Evolutionary conservation across 768 basidiomycete genomes (phyloP), one percentile per base, ranked within the genome.

Genomic region (Podaxis mareebaensis): DNA sequence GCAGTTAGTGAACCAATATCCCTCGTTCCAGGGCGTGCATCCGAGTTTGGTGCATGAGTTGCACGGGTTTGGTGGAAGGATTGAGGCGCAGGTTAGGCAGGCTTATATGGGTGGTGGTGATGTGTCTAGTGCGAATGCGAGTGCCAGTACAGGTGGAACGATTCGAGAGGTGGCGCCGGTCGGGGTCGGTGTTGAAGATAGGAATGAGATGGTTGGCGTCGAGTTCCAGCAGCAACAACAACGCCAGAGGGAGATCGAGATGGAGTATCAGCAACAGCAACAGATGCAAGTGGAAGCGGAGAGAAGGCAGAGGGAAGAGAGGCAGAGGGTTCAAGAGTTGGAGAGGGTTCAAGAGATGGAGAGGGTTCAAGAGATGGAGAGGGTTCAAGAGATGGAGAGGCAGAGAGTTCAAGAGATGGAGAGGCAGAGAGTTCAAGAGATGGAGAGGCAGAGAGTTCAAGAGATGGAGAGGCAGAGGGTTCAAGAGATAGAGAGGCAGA

Each of bases 41-140:
- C 85, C 85, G 3, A 83, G 77, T 55, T 72, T 89, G 58, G 80
- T 85, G 11, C 77, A 80, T 57, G 85, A 88, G 54, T 76, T 86
- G 65, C 76, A 79, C 60, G 75, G 72, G n/a, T 88, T 88, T 66
- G 84, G 86, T 10, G 85, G 81, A 0, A 78, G 80, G 30, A 80
- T 88, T 65, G 75, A 77, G 28, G 73, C 77, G 12, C 85, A 85
- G 69, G 79, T 87, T 15, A 75, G 78, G 46, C 77, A 79, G 64
- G 82, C 81, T 4, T 81, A 80, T 66, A 69, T 75, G 38, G 24
- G 12, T 7, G 58, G 12, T 7, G 58, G 48, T 22, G 36, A 10
- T 36, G 58, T 26, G 22, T 46, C 20, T 1, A 6, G 26, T 30
- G 46, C 42, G 8, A 33, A 33, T 33, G 8, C 28, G 38, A 76